Base-by-base conservation (phyloP, 2,329 filamentous ascomycete genomes). In the Penicillium sp. region DNA sequence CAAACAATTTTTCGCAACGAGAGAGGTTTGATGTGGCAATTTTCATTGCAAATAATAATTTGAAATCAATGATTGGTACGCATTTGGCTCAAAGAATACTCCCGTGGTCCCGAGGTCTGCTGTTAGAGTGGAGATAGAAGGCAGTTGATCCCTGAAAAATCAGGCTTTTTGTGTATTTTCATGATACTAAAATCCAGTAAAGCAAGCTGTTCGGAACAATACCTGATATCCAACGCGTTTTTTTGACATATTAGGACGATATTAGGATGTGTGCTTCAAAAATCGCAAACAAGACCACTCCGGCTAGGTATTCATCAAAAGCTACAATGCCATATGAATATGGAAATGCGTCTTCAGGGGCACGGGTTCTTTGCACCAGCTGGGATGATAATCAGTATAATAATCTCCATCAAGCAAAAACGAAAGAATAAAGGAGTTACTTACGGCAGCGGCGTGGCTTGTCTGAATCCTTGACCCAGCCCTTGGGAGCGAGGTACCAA, bases 401-500 rank as follows among this genome's bases (percentile, higher is more conserved):
- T 40, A 6, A 7, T 16, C 14, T 38, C 3, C 18, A 40, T 2
- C 16, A 9, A 40, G 6, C 16, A 40, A 18, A 21, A 5, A 16
- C 10, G 9, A 1, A 6, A 21, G 8, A 18, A 18, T 16, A 3
- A 21, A 36, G 16, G 24, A 10, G 21, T 4, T 14, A 49, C 47
- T 10, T 49, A 49, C 47, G 24, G 47, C 47, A 49, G 1, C n/a
- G 5, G 2, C n/a, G 38, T 22, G 47, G 47, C 31, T 43, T 49
- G 18, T 49, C 47, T 21, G 14, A 6, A 2, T 49, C n/a, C 27
- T 43, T 27, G 13, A 34, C 47, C 47, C 47, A 49, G n/a, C 47
- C 47, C 27, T 43, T 63, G 43, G 14, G 47, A 40, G 34, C 31
- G 8, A 21, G n/a, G 14, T 43, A 49, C 47, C 47, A 49, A 21